A percentile compares a stretch with the other conserved stretches of the same genome.
These are phyloP conservation scores for Ilyonectria destructans DNA, from an alignment of 2,329 filamentous ascomycete species.

Conservation along the genomic window DNA sequence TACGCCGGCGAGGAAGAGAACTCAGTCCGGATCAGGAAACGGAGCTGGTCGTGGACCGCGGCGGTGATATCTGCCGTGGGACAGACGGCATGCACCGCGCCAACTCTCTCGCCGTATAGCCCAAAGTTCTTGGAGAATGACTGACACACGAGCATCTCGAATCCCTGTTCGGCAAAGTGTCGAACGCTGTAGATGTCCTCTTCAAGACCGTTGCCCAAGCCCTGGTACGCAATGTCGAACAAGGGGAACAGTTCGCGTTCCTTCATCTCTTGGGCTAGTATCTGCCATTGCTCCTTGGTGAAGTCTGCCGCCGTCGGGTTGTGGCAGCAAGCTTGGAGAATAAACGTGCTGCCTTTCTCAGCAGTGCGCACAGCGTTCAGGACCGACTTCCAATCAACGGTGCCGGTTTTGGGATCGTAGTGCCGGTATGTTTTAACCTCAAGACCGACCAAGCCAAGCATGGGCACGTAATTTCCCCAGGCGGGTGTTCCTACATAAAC, in stretches of 20 bases:
- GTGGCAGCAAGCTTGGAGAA: constrained; percentile 57
- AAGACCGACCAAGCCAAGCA: constrained; percentile 52
- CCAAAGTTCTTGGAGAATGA: constrained; percentile 60
- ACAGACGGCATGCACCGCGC: constrained; percentile 43
- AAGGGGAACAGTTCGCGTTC: constrained; percentile 48
- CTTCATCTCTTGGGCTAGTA: constrained; percentile 41
- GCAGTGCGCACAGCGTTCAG: constrained; percentile 47
- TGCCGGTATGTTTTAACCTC: constrained; percentile 50
- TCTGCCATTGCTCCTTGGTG: constrained; percentile 51
- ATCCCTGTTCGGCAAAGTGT: constrained; percentile 43
- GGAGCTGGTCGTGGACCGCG: constrained; percentile 31
- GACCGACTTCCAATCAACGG: constrained; percentile 49
- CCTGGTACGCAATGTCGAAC: constrained; percentile 58
- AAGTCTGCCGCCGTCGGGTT: constrained; percentile 57
- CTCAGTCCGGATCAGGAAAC: constrained; percentile 36
- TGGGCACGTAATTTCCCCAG: constrained; percentile 55
- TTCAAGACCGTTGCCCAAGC: constrained; percentile 52
- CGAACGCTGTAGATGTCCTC: constrained; percentile 53
- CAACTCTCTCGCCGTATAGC: constrained; percentile 56
- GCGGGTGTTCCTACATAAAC: constrained; percentile 49
- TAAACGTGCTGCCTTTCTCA: constrained; percentile 51
- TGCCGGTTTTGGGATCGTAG: constrained; percentile 46
- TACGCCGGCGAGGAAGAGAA: constrained; percentile 39
- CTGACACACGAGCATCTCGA: constrained; percentile 55
- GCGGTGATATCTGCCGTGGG: constrained; percentile 16